Evolutionary conservation across 129 eudicot genomes (phyloP).

Genomic region (Centaurea solstitialis): DNA sequence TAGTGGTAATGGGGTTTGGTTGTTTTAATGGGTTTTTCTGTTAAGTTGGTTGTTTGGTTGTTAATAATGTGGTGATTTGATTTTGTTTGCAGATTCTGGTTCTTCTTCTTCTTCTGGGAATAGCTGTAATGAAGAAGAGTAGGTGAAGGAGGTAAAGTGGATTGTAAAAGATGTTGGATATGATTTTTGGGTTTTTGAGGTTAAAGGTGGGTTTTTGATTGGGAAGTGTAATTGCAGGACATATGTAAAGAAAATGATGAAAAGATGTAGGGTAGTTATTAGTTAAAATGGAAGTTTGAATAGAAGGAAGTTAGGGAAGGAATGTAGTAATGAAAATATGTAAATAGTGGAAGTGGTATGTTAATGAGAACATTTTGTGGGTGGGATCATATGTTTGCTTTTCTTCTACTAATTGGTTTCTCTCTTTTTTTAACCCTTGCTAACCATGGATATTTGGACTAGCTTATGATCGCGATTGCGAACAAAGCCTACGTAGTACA

Average conservation of each 20-base stretch:
- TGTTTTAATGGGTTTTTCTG: neutral
- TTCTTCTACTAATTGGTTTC: neutral
- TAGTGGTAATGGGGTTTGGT: constrained; percentile 39
- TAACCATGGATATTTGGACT: neutral
- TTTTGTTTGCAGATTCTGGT: neutral
- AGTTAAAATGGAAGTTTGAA: neutral
- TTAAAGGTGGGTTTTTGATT: neutral
- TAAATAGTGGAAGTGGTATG: neutral
- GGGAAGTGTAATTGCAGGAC: neutral
- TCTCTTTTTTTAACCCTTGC: neutral
- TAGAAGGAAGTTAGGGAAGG: neutral
- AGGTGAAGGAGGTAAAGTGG: neutral
- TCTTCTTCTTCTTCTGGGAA: neutral
- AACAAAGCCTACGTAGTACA: too few species aligned
- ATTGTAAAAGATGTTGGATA: neutral
- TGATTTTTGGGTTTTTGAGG: neutral
- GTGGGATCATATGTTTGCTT: neutral
- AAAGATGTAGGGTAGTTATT: neutral
- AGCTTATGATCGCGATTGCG: neutral
- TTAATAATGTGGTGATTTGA: neutral
- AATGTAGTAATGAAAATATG: constrained; percentile 1
- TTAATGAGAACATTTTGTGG: neutral
- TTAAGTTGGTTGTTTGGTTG: neutral
- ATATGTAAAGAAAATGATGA: neutral
- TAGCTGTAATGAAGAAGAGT: neutral